Evolutionary conservation across 306 rosid species (phyloP), one percentile per base, ranked within the genome.

Genomic region (Cicer chorassanicum): DNA sequence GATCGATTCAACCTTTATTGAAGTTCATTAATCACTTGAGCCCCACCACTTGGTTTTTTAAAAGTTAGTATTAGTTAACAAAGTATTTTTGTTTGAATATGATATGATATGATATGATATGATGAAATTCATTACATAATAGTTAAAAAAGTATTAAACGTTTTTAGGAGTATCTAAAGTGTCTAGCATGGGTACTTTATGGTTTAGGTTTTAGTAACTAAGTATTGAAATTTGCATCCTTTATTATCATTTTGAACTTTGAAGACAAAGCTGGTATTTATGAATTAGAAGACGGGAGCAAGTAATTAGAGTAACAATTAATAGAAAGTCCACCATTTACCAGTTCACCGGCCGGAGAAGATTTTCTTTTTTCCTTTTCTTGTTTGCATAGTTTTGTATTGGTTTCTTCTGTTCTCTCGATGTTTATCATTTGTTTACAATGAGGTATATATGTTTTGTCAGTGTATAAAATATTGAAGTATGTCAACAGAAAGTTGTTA

Each of bases 381-480:
- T 55, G 12, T 50, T 55, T 46, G 48, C 48, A 8, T 59, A 51
- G 21, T 61, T 41, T 46, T 16, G 44, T 49, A 9, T 60, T 36
- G 69, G 68, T 40, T 81, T 29, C 50, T 14, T 38, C n/a, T 14
- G 38, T 63, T 59, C 5, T 61, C 48, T 56, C 6, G 41, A 14
- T 14, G 41, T 68, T 72, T 79, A 14, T 6, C 38, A 13, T 48
- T 59, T 67, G 29, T 46, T 66, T 51, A 56, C 60, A 42, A 29
- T 56, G 54, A 15, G 36, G 36, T 29, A 29, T 29, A 29, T 29
- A 29, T 4, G 5, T 29, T 29, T 29, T 29, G 5, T 4, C 36
- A 29, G 36, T 29, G 36, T 29, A 21, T 21, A 21, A 29, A 29
- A 29, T 29, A 29, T 29, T 29, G 3, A 29, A 29, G 34, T 29